Evolutionary conservation across 2,329 filamentous ascomycete species (phyloP).

Genomic region (Colletotrichum chrysophilum): DNA sequence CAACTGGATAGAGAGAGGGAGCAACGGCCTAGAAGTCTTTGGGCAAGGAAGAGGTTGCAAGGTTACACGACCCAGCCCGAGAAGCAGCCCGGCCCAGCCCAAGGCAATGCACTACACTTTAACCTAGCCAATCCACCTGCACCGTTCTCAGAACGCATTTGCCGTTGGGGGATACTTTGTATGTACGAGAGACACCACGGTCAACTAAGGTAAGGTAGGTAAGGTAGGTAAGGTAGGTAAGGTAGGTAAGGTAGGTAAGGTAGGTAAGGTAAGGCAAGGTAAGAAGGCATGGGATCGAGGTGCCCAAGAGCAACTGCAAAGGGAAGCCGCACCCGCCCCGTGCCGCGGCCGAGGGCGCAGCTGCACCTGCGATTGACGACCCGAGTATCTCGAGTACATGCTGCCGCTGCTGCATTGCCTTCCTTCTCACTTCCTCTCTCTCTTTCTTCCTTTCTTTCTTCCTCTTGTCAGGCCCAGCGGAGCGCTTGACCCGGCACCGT

Average conservation of each 20-base stretch:
- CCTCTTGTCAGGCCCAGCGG: background rate
- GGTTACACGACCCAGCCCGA: background rate
- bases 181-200: background rate
- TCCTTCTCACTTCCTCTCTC: background rate
- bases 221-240: background rate
- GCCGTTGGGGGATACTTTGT: background rate
- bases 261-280: background rate
- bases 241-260: background rate
- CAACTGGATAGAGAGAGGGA: background rate
- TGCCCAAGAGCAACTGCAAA: background rate
- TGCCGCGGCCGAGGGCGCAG: background rate
- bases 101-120: background rate
- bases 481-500: constrained; percentile 23
- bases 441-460: background rate
- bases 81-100: background rate
- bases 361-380: background rate
- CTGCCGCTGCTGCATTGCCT: background rate
- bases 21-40: background rate
- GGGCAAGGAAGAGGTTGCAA: background rate
- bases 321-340: constrained; percentile 11
- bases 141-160: background rate
- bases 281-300: background rate
- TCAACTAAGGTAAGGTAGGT: background rate
- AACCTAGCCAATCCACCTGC: background rate
- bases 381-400: background rate